These are phyloP conservation scores for Neoarthrinium moseri DNA, from an alignment of 2,329 filamentous ascomycete species.

Conservation along the genomic window DNA sequence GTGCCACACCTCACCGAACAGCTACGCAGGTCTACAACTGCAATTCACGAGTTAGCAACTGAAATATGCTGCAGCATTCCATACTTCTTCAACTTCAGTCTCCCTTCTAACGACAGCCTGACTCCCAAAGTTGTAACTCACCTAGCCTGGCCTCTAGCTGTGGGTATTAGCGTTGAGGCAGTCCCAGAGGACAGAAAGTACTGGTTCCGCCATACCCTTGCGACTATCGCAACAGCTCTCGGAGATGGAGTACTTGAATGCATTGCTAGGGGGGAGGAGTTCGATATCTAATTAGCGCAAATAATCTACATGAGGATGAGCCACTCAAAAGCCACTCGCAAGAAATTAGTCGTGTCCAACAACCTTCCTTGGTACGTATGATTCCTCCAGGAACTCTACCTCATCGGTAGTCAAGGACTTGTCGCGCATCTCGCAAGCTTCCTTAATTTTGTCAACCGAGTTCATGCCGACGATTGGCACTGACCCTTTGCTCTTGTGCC, in stretches of 20 bases:
- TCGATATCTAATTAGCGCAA: neutral
- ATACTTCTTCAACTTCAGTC: neutral
- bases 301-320: no score
- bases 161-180: neutral
- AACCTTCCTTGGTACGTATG: conserved; percentile 55
- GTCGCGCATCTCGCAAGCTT: conserved; percentile 48
- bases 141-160: neutral
- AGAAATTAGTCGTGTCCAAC: conserved; percentile 27
- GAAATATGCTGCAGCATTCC: neutral
- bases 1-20: neutral
- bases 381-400: conserved; percentile 59
- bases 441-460: conserved; percentile 58
- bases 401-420: conserved; percentile 57
- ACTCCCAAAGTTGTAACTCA: neutral
- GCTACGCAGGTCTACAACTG: neutral
- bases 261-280: neutral
- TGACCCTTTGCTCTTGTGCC: conserved; percentile 53
- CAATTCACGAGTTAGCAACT: neutral
- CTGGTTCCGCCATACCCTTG: neutral
- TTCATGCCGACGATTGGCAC: conserved; percentile 63
- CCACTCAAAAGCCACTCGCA: neutral
- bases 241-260: neutral
- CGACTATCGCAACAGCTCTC: neutral
- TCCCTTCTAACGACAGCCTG: neutral
- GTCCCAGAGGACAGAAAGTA: neutral